Base-by-base conservation (phyloP, 495 filamentous ascomycete genomes). In the Lichenothelia convexa region DNA sequence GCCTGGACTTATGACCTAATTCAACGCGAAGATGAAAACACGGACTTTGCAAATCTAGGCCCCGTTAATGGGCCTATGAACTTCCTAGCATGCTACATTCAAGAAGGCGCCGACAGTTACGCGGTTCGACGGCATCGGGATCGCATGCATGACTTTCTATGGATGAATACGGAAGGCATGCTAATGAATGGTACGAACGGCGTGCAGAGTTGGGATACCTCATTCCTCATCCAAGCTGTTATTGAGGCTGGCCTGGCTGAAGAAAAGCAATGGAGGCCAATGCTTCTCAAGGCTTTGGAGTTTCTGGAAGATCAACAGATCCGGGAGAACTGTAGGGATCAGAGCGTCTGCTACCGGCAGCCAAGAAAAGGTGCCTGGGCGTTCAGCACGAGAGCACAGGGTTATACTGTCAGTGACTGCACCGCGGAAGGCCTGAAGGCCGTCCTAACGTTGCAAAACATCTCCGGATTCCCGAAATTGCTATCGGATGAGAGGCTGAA, bases 171-270 rank as follows among this genome's bases (percentile, higher is more conserved):
- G 27, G 89, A 94, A 54, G 89, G 89, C 18, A 83, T 97, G 80
- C 63, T 94, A 15, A 75, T 75, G 55, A 94, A 94, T 53, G 89
- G 89, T 22, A 97, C 89, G 22, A 94, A 97, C 48, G 89, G 89
- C 12, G 84, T 93, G 11, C 89, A 97, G 57, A 78, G 72, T 30
- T 97, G 89, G 89, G 89, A 97, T 50, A 97, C 89, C 0, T 66
- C 81, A 0, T 94, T 93, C 49, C 57, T 77, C 27, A 83, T 93
- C 17, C 85, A 93, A 52, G 74, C 76, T 6, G 67, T 81, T 20
- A 64, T 78, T 39, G 81, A 80, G 38, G 75, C 80, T 26, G 82
- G 82, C 0, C 67, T 94, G 33, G 78, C 80, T 13, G 59, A 73
- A 32, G 74, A 89, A 32, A 69, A 76, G 3, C 74, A 74, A 34